These are phyloP conservation scores for Pichia eremophila DNA, from an alignment of 805 yeast species.

Conservation along the genomic window DNA sequence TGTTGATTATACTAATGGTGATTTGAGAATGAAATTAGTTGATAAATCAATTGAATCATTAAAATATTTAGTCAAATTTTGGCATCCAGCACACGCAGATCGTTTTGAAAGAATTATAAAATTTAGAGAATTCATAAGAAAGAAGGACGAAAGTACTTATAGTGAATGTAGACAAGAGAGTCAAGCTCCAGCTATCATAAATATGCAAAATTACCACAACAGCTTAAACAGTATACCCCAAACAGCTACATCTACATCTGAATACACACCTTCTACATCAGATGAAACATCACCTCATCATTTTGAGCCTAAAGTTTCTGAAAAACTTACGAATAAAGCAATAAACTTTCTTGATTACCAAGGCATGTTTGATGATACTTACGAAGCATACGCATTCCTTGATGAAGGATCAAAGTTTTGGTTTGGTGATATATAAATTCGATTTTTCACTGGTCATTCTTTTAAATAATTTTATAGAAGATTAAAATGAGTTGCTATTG, in stretches of 20 bases:
- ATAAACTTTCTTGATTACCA: neutral
- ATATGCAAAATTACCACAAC: neutral
- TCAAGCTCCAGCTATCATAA: neutral
- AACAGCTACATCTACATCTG: no score
- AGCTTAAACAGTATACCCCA: no score
- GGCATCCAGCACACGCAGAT: slow-evolving; percentile 12
- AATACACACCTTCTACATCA: no score
- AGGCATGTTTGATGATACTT: neutral
- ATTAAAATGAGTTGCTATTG: no score
- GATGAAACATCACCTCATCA: no score
- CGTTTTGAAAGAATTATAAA: slow-evolving; percentile 13
- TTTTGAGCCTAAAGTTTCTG: neutral
- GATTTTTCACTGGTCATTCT: neutral
- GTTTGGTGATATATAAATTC: slow-evolving; percentile 3
- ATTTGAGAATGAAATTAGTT: slow-evolving; percentile 11
- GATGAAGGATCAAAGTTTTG: slow-evolving; percentile 11
- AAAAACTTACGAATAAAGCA: neutral
- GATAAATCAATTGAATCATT: slow-evolving; percentile 8
- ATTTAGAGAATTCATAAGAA: slow-evolving; percentile 2
- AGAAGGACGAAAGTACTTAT: neutral
- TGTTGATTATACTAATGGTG: slow-evolving; percentile 10
- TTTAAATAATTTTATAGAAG: no score
- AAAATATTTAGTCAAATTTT: slow-evolving; percentile 4
- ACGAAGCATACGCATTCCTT: slow-evolving; percentile 3
- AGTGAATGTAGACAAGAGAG: neutral